phyloP scores from a whole-genome alignment of 2,329 filamentous ascomycete genomes.

The Neofusicoccum umdonicola region DNA sequence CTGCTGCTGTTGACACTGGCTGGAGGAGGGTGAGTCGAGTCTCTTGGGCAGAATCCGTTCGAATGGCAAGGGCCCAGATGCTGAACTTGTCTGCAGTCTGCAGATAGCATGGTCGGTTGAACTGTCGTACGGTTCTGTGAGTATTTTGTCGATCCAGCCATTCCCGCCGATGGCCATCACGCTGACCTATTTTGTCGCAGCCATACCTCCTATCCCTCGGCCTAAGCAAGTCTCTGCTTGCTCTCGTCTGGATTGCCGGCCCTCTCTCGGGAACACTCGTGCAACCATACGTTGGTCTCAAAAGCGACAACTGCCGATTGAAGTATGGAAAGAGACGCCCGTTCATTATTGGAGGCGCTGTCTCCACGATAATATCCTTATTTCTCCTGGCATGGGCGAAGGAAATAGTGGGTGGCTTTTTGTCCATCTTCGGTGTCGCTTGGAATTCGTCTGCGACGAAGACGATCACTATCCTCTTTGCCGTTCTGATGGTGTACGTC shows the following conservation, averaged over 20 bases:
- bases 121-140: conserved; percentile 80
- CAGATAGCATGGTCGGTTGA: conserved; percentile 97
- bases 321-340: conserved; percentile 51
- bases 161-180: conserved; percentile 16
- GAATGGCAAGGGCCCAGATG: background rate
- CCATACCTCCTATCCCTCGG: conserved; percentile 54
- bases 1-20: conserved; percentile 81
- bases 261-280: conserved; percentile 53
- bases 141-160: conserved; percentile 25
- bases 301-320: conserved; percentile 51
- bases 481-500: conserved; percentile 83
- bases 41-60: background rate
- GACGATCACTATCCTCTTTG: conserved; percentile 68
- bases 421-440: conserved; percentile 69
- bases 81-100: conserved; percentile 50
- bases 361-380: conserved; percentile 50
- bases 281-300: conserved; percentile 54
- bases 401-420: conserved; percentile 60
- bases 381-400: conserved; percentile 51
- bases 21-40: conserved; percentile 63
- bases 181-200: conserved; percentile 25
- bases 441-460: conserved; percentile 64
- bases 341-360: conserved; percentile 51
- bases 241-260: conserved; percentile 57
- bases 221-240: conserved; percentile 51